Evolutionary conservation across 345 rosid species (phyloP), one percentile per base, ranked within the genome.

Genomic region (Schrenkiella parvula): DNA sequence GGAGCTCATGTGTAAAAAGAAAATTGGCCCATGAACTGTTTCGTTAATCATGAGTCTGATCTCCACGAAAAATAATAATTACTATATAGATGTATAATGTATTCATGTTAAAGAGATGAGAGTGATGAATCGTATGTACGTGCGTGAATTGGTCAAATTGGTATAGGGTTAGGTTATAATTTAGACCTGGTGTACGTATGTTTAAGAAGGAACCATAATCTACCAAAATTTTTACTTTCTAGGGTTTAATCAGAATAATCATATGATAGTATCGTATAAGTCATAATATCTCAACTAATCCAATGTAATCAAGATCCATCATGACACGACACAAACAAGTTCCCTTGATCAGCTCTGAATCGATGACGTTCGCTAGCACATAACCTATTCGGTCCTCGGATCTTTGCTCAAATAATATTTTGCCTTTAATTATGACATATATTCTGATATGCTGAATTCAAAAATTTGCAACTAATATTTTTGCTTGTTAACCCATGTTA

Each of bases 121-220:
- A 71, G 69, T 48, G 2, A 39, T n/a, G 37, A 47, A 71, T 50
- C 50, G 66, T 57, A 46, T 29, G 28, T 51, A 31, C 18, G 48
- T 57, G 48, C 66, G 29, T 47, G 34, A 50, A 70, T 39, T 60
- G 51, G 64, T 68, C 31, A 25, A 68, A 17, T 19, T 47, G 50
- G 58, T 47, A 37, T 25, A 71, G 35, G 50, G 25, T 37, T 50
- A 61, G 43, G 62, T 38, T 41, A 61, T 28, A 26, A 61, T 38
- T 61, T 13, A 21, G 62, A 62, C 61, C 32, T 51, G 42, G 61
- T 51, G 69, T 62, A n/a, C 32, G 69, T 28, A n/a, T 42, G 69
- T 28, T 72, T 41, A 62, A 22, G 35, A 63, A 68, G 75, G 75
- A 41, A 71, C 75, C 68, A 71, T 43, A 44, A 55, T 31, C 73